Evolutionary conservation across 2,329 filamentous ascomycete genomes (phyloP).

Genomic region (Dothistroma septosporum): DNA sequence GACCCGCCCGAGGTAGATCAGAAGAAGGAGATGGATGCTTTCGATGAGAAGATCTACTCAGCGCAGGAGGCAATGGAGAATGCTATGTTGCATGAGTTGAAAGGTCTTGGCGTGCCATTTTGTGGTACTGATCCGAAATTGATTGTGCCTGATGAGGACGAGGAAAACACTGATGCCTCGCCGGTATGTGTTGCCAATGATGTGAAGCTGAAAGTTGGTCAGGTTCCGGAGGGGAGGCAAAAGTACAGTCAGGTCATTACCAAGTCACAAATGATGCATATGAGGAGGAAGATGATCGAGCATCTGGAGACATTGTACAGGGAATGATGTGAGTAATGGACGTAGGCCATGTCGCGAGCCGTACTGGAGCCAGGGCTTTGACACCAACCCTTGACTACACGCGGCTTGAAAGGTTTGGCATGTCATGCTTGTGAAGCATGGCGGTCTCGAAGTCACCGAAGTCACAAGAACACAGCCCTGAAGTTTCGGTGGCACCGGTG

Average conservation of each 20-base stretch:
- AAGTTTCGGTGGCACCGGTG: no score
- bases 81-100: slow-evolving; percentile 54
- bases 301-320: slow-evolving; percentile 40
- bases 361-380: background rate
- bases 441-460: no score
- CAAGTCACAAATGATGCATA: slow-evolving; percentile 29
- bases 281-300: slow-evolving; percentile 36
- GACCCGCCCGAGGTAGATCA: slow-evolving; percentile 30
- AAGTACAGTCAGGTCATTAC: slow-evolving; percentile 33
- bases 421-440: no score
- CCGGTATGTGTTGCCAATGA: slow-evolving; percentile 2
- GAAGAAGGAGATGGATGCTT: slow-evolving; percentile 53
- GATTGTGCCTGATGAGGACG: slow-evolving; percentile 34
- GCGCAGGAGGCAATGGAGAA: slow-evolving; percentile 57
- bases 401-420: background rate
- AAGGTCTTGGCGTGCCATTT: slow-evolving; percentile 57
- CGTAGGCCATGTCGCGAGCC: background rate
- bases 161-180: slow-evolving; percentile 13
- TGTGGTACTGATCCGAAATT: slow-evolving; percentile 51
- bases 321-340: slow-evolving; percentile 25
- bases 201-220: background rate
- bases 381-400: background rate
- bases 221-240: background rate
- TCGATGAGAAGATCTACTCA: slow-evolving; percentile 60
- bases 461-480: no score